Evolutionary conservation across 345 rosid genomes (phyloP), one percentile per base, ranked within the genome.

Genomic region (Dimocarpus longan): DNA sequence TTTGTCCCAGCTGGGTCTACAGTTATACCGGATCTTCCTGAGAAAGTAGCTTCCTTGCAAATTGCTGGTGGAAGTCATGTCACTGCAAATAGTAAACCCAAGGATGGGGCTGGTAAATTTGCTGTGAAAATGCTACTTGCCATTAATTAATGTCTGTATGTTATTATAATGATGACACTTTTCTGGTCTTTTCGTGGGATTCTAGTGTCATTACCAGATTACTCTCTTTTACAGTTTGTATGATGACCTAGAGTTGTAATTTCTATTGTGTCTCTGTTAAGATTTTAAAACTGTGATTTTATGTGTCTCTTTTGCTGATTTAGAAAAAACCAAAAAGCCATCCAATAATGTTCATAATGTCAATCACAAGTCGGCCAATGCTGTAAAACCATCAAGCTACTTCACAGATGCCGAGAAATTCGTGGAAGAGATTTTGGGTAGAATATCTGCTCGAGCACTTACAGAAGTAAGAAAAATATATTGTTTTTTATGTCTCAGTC

Each of bases 401-500:
- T 84, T 79, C 80, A 83, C 87, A 15, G 88, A 87, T 71, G 82
- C 89, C 8, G 93, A 79, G 81, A 87, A 80, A 56, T 88, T 95
- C 60, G 95, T 89, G 78, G 93, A 92, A 68, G 93, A 95, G 81
- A 84, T 92, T 76, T 82, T 93, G 69, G 79, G 88, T 68, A 93
- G 82, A 81, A 84, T 89, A 32, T 87, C 94, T 19, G 77, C 89
- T 78, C 74, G 88, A 39, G 67, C 91, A 78, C 87, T 91, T 67
- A 87, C 95, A 26, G 91, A 86, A 77, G 98, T 93, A 85, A 71
- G 74, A 70, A 52, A 42, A 42, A 21, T 40, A 24, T 19, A 48
- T 9, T 19, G n/a, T 21, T 59, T 13, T 22, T 28, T 68, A 22
- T 11, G 7, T 82, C 60, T 56, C 48, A 75, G 80, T 18, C 63